Percentiles rank a stretch among this genome's conserved stretches.
Evolutionary conservation across 2,329 filamentous ascomycete species (phyloP).

Genomic region (Phyllosticta citriasiana): DNA sequence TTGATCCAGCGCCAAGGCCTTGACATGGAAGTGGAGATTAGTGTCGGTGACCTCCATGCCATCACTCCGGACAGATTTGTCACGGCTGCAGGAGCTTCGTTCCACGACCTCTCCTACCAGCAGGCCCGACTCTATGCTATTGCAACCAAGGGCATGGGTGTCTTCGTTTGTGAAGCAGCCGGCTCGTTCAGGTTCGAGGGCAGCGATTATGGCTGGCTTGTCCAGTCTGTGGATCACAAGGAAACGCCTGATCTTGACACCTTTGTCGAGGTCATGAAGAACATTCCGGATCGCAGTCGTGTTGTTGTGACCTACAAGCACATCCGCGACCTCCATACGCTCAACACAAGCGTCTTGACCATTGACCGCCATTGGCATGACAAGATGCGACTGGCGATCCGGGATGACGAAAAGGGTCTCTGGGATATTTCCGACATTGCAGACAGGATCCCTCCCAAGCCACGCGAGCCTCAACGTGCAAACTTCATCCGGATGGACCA

Average conservation of each 20-base stretch:
- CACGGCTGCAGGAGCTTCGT: constrained; percentile 84
- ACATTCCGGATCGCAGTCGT: constrained; percentile 69
- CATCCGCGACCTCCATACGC: constrained; percentile 83
- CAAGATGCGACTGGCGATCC: constrained; percentile 85
- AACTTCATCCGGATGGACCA: constrained; percentile 89
- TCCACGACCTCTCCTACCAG: constrained; percentile 95
- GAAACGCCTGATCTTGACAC: constrained; percentile 77
- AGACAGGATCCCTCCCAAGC: constrained; percentile 64
- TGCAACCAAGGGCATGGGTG: constrained; percentile 63
- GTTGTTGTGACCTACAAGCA: constrained; percentile 96
- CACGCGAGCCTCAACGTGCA: constrained; percentile 64
- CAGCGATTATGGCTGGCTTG: constrained; percentile 83
- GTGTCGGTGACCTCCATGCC: constrained; percentile 79
- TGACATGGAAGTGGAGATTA: constrained; percentile 73
- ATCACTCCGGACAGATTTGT: constrained; percentile 97
- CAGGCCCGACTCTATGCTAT: constrained; percentile 94
- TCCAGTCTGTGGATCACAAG: constrained; percentile 86
- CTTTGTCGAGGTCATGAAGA: constrained; percentile 85
- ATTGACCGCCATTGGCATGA: constrained; percentile 93
- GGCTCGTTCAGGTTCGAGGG: constrained; percentile 93
- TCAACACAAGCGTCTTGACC: constrained; percentile 85
- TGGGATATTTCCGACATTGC: constrained; percentile 91
- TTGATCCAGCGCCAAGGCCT: constrained; percentile 82
- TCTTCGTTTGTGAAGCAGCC: constrained; percentile 89
- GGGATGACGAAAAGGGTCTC: constrained; percentile 80